Base-by-base conservation (phyloP, 2,329 filamentous ascomycete species). In the Neofusicoccum parvum region DNA sequence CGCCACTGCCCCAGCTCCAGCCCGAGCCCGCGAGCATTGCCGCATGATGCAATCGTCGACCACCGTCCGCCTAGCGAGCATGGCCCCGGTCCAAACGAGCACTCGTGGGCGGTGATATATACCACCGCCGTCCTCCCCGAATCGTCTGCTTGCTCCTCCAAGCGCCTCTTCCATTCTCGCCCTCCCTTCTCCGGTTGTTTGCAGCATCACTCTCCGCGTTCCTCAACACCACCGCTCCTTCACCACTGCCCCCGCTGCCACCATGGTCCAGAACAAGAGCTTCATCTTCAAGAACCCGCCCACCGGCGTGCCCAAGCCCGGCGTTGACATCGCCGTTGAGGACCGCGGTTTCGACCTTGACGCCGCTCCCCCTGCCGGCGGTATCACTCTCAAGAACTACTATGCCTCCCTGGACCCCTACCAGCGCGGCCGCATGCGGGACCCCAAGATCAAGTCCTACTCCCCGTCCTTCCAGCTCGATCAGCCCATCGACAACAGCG, bases 331-430 rank as follows among this genome's bases (percentile, higher is more conserved):
- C 65, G 80, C 79, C 23, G 74, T 93, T 67, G 90, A 95, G 77
- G 79, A 84, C 69, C 85, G 85, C 67, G 83, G 86, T 20, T 88
- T 94, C 85, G 91, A 95, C 74, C 79, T 88, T 69, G 80, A 87
- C 27, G 81, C 85, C 59, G 75, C 85, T 5, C 79, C 80, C 34
- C 84, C 87, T 27, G 76, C 85, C 50, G 90, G 90, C 68, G 89
- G 92, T 46, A 76, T 96, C 56, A 86, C 87, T 37, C 80, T 90
- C 69, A 86, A 92, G 80, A 86, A 90, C 71, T 85, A 90, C 72
- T 92, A 90, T 77, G 83, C 88, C 69, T 94, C 91, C 46, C 90
- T 90, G 80, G 92, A 96, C 78, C 92, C 92, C 1, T 96, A 96
- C 81, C 87, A 91, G 82, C 90, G 93, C 65, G 90, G 90, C 67